phyloP scores from a whole-genome alignment of 2,329 filamentous ascomycete genomes.

The Botrytis hyacinthi region DNA sequence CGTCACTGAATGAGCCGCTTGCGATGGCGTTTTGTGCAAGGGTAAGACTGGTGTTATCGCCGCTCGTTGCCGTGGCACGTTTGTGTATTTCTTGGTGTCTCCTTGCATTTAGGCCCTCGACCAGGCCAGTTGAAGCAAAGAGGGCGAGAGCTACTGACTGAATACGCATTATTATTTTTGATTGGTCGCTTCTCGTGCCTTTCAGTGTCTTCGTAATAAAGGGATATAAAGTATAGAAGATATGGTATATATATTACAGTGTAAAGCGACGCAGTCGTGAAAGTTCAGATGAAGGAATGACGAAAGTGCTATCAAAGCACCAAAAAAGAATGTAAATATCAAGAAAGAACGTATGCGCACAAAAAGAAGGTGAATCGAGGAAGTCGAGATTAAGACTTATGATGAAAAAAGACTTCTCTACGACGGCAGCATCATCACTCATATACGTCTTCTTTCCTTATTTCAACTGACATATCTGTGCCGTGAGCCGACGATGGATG shows the following conservation, averaged over 20 bases:
- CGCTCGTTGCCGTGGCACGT: conserved; percentile 1
- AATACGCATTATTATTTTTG: conserved; percentile 22
- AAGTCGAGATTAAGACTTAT: background rate
- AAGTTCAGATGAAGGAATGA: conserved; percentile 3
- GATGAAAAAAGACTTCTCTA: background rate
- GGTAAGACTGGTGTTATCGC: conserved; percentile 14
- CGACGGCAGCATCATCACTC: background rate
- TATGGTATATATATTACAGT: background rate
- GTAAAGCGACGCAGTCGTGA: conserved; percentile 15
- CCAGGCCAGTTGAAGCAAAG: conserved; percentile 23
- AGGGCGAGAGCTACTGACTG: conserved; percentile 21
- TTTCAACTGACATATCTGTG: background rate
- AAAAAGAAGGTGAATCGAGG: conserved; percentile 7
- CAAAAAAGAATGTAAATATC: conserved; percentile 8
- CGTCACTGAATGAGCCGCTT: conserved; percentile 29
- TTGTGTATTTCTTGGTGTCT: conserved; percentile 16
- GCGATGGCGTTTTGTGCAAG: conserved; percentile 24
- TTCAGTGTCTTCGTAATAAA: background rate
- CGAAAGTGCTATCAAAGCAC: conserved; percentile 18
- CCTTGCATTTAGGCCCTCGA: conserved; percentile 10
- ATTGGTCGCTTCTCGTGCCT: background rate
- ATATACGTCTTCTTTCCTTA: conserved; percentile 9
- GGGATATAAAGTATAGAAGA: background rate
- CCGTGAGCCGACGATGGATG: conserved; percentile 8
- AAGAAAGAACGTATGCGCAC: conserved; percentile 3